These are phyloP conservation scores for Xylaria sp. DNA, from an alignment of 2,329 filamentous ascomycete species.

Conservation along the genomic window DNA sequence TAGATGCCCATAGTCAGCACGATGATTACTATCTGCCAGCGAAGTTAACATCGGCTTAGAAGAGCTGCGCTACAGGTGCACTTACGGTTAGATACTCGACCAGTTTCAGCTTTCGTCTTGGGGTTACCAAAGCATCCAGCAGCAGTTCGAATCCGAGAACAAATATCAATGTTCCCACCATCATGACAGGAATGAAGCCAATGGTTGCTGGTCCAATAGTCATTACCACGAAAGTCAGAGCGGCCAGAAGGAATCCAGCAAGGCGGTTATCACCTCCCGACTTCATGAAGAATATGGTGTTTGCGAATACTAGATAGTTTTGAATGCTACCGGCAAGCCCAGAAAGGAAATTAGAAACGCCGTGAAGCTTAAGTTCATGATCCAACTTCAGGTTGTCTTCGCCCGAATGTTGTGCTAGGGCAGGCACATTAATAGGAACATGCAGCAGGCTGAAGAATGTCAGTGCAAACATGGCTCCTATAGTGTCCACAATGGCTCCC, in stretches of 20 bases:
- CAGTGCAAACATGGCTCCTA: slow-evolving; percentile 94
- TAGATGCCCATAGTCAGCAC: slow-evolving; percentile 96
- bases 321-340: slow-evolving; percentile 88
- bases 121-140: slow-evolving; percentile 87
- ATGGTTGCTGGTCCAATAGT: slow-evolving; percentile 87
- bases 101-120: slow-evolving; percentile 85
- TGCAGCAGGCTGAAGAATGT: slow-evolving; percentile 98
- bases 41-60: slow-evolving; percentile 40
- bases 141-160: slow-evolving; percentile 93
- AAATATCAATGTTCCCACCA: slow-evolving; percentile 95
- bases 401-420: slow-evolving; percentile 86
- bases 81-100: slow-evolving; percentile 88
- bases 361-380: slow-evolving; percentile 90
- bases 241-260: slow-evolving; percentile 85
- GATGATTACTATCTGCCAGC: slow-evolving; percentile 76
- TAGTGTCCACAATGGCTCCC: slow-evolving; percentile 81
- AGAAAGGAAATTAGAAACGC: slow-evolving; percentile 90
- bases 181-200: slow-evolving; percentile 95
- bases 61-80: slow-evolving; percentile 14
- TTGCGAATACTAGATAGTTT: slow-evolving; percentile 98
- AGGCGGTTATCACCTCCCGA: slow-evolving; percentile 89
- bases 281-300: slow-evolving; percentile 95
- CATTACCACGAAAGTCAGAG: slow-evolving; percentile 83
- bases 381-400: slow-evolving; percentile 94
- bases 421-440: slow-evolving; percentile 97